Base-by-base conservation (phyloP, 495 filamentous ascomycete genomes). In the Letharia columbiana region DNA sequence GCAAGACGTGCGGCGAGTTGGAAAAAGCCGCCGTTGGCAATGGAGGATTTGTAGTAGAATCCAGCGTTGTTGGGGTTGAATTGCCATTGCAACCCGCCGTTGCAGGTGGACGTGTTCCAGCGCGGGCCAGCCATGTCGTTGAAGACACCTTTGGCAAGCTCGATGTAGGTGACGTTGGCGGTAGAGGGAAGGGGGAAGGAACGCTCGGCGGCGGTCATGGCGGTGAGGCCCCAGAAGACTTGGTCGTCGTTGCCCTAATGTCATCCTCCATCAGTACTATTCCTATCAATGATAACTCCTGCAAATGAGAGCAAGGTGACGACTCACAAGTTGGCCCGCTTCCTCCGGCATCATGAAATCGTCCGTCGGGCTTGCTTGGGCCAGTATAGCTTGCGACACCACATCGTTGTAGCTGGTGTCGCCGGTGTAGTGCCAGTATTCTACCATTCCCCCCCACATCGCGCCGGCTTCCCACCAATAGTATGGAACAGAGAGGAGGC, bases 1-100 rank as follows among this genome's bases (percentile, higher is more conserved):
- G 83, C 87, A 10, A 94, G 78, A 1, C 90, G 85, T 0, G 89
- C 81, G 20, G 87, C 86, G 20, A 94, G 77, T 73, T 92, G 89
- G 76, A 93, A 91, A 69, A 94, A 85, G 67, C 84, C 85, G 10
- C 89, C 89, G 74, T 92, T 92, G 49, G 88, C 87, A 61, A 91
- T 86, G 44, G 84, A 82, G 77, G 92, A 92, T 73, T 92, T 91
- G 76, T 89, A 91, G 68, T 84, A 82, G 75, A 88, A 95, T 10
- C 92, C 92, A 41, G 79, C 85, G 77, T 92, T 91, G 75, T 88
- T 91, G 11, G 83, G 79, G 75, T 84, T 91, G 67, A 95, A 88
- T 76, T 95, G 91, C 91, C 91, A 96, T 64, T 86, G 81, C 61
- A 96, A 76, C 4, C 92, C 92, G 52, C 92, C 92, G 52, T 81